A percentile compares a stretch with the other conserved stretches of the same genome.
Evolutionary conservation across 176 grass and related monocot genomes (phyloP).

Genomic region (Luzula sylvatica): DNA sequence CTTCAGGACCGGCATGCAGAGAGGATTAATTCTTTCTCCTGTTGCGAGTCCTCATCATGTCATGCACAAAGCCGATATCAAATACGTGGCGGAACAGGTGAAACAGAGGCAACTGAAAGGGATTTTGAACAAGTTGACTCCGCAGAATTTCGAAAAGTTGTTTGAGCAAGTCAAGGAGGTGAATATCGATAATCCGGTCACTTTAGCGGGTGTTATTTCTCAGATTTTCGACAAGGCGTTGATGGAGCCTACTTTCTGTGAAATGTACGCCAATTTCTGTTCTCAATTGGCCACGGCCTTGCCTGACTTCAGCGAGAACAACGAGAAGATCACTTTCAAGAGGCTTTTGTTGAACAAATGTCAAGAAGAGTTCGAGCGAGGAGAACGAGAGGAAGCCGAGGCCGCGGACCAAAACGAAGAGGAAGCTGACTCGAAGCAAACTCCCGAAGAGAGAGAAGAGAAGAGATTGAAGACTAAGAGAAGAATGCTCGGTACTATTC

Average conservation of each 20-base stretch:
- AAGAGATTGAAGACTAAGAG: conserved; percentile 64
- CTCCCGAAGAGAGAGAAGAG: conserved; percentile 66
- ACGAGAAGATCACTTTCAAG: conserved; percentile 88
- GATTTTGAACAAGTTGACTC: conserved; percentile 91
- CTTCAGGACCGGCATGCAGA: conserved; percentile 49
- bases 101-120: conserved; percentile 74
- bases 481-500: conserved; percentile 92
- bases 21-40: conserved; percentile 69
- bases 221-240: conserved; percentile 99
- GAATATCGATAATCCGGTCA: conserved; percentile 60
- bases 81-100: conserved; percentile 54
- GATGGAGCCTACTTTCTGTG: conserved; percentile 94
- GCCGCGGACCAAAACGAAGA: conserved; percentile 68
- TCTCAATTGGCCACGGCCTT: conserved; percentile 43
- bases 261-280: conserved; percentile 97
- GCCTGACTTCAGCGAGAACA: conserved; percentile 64
- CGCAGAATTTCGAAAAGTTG: conserved; percentile 94
- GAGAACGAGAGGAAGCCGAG: conserved; percentile 86
- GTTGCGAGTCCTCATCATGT: conserved; percentile 43
- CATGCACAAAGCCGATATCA: conserved; percentile 84
- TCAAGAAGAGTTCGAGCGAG: conserved; percentile 95
- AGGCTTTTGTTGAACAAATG: conserved; percentile 86
- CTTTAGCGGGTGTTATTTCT: conserved; percentile 73
- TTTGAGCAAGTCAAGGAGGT: conserved; percentile 71
- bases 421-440: conserved; percentile 78